Percentiles rank a stretch among this genome's conserved stretches.
phyloP scores from a whole-genome alignment of 1,284 basidiomycete genomes.

The Irpex lacteus region DNA sequence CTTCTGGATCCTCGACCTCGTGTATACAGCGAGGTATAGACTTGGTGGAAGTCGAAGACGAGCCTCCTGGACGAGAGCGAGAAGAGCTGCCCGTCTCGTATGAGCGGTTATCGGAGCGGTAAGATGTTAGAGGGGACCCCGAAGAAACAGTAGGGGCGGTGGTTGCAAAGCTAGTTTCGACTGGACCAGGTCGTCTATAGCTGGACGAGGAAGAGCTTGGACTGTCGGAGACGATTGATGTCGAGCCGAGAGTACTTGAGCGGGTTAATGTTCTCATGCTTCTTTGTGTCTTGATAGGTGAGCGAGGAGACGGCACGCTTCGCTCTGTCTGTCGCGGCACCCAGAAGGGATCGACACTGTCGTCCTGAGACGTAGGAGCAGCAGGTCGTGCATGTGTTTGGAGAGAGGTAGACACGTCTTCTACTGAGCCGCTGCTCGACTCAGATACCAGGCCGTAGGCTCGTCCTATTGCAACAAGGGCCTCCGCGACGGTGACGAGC shows the following conservation, averaged over 20 bases:
- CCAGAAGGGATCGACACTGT: neutral
- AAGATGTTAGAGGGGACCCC: constrained; percentile 10
- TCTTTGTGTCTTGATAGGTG: neutral
- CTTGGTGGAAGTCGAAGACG: neutral
- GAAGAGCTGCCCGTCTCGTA: neutral
- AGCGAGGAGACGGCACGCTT: neutral
- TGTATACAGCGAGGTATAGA: constrained; percentile 43
- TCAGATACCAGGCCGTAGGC: constrained; percentile 36
- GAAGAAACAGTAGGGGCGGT: neutral
- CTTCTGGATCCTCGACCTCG: constrained; percentile 44
- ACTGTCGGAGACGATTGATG: neutral
- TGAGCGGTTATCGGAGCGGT: neutral
- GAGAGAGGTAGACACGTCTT: neutral
- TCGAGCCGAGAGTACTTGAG: neutral
- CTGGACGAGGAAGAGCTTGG: neutral
- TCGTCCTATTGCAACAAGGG: constrained; percentile 64
- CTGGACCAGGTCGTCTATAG: neutral
- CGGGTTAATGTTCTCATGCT: neutral
- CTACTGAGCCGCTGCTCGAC: constrained; percentile 11
- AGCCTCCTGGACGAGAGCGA: neutral
- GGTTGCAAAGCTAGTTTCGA: neutral
- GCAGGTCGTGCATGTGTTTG: constrained; percentile 5
- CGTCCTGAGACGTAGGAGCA: neutral
- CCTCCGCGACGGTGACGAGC: constrained; percentile 55
- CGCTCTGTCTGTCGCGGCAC: neutral